Evolutionary conservation across 768 basidiomycete species (phyloP).

Genomic region (Collybia nuda): DNA sequence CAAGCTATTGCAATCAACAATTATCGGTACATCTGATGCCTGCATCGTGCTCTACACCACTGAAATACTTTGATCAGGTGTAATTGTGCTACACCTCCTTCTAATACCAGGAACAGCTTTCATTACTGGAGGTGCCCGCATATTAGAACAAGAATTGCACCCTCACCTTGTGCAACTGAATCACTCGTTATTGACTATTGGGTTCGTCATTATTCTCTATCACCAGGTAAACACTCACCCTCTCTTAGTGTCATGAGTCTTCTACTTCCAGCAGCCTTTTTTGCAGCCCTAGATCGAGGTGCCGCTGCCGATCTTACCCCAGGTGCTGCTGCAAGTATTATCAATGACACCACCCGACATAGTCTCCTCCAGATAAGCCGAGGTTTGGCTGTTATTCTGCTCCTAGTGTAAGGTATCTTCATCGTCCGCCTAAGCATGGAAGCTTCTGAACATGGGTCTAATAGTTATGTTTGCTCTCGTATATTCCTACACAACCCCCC

Average conservation of each 20-base stretch:
- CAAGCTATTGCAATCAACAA: slow-evolving; percentile 65
- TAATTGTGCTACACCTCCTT: slow-evolving; percentile 71
- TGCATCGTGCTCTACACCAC: neutral
- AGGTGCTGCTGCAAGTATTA: slow-evolving; percentile 18
- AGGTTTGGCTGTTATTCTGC: slow-evolving; percentile 62
- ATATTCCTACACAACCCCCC: slow-evolving; percentile 74
- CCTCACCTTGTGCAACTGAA: slow-evolving; percentile 67
- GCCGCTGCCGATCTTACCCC: slow-evolving; percentile 9
- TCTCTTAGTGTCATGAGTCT: slow-evolving; percentile 57
- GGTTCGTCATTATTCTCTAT: slow-evolving; percentile 37
- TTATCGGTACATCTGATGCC: slow-evolving; percentile 45
- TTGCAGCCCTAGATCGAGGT: slow-evolving; percentile 52
- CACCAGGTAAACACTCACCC: neutral
- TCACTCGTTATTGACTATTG: slow-evolving; percentile 66
- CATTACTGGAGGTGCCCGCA: slow-evolving; percentile 67
- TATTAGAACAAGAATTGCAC: slow-evolving; percentile 67
- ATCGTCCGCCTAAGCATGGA: neutral
- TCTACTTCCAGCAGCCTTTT: slow-evolving; percentile 67
- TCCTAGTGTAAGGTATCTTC: slow-evolving; percentile 46
- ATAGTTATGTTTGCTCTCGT: slow-evolving; percentile 64
- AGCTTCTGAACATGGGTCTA: neutral
- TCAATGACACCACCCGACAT: slow-evolving; percentile 43
- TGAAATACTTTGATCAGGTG: slow-evolving; percentile 38
- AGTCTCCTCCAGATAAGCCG: slow-evolving; percentile 62
- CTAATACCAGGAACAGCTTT: slow-evolving; percentile 72